These are phyloP conservation scores for Aegilops sharonensis DNA, from an alignment of 176 grass and related monocot genomes.

Conservation along the genomic window DNA sequence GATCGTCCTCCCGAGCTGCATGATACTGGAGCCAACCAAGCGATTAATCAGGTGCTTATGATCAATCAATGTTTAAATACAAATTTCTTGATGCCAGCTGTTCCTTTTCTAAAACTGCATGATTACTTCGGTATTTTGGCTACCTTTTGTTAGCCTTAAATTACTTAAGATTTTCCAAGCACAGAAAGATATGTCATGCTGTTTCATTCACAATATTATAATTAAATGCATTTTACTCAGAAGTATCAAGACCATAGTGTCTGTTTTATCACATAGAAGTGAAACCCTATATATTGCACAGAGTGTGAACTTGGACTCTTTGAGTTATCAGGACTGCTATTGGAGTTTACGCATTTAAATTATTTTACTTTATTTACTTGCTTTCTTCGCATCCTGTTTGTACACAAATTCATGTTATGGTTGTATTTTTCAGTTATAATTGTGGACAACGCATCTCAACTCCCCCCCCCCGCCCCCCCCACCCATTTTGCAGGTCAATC, in stretches of 20 bases:
- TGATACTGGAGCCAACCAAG: slow-evolving; percentile 90
- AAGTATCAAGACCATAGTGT: background rate
- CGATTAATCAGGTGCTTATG: slow-evolving; percentile 78
- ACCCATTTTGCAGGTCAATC: slow-evolving; percentile 76
- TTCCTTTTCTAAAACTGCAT: background rate
- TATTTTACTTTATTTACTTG: background rate
- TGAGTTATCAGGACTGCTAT: background rate
- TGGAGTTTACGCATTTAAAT: background rate
- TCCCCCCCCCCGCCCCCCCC: background rate
- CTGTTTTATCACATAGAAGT: background rate
- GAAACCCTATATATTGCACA: slow-evolving; percentile 4
- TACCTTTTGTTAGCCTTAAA: background rate
- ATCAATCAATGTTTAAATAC: slow-evolving; percentile 22
- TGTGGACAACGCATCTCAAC: slow-evolving; percentile 1
- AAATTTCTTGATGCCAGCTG: slow-evolving; percentile 20
- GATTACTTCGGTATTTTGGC: background rate
- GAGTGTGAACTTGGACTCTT: background rate
- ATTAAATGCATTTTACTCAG: slow-evolving; percentile 5
- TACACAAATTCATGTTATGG: background rate
- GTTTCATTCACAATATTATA: slow-evolving; percentile 5
- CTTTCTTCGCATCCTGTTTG: background rate
- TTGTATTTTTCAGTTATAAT: slow-evolving; percentile 14
- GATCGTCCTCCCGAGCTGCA: slow-evolving; percentile 95
- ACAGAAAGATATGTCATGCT: background rate
- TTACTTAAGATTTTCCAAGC: background rate